These are phyloP conservation scores for Dioscorea dumetorum DNA, from an alignment of 106 monocot genomes.

Conservation along the genomic window DNA sequence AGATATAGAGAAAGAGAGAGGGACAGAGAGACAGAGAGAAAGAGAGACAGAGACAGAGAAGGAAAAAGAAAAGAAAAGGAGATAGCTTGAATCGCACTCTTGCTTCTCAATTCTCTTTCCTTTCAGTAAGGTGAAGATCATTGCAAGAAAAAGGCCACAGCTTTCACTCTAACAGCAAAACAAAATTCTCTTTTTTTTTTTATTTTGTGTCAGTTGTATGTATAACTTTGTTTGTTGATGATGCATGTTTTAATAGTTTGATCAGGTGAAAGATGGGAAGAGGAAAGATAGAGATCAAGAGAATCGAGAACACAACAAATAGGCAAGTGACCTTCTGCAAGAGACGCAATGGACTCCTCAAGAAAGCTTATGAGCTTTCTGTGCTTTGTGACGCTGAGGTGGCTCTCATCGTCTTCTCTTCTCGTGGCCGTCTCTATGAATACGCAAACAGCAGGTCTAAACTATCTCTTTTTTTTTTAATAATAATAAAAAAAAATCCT, in stretches of 20 bases:
- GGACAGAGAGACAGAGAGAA: background rate
- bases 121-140: no score
- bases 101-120: no score
- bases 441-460: conserved; percentile 12
- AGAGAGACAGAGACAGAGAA: background rate
- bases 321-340: conserved; percentile 19
- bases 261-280: conserved; percentile 8
- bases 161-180: no score
- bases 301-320: conserved; percentile 16
- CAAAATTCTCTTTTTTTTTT: background rate
- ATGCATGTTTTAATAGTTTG: no score
- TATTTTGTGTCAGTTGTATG: no score
- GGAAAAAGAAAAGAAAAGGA: background rate
- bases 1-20: background rate
- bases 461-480: background rate
- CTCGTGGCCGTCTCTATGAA: conserved; percentile 16
- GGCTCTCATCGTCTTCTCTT: conserved; percentile 16
- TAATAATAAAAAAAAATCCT: background rate
- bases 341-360: conserved; percentile 16
- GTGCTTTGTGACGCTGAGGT: conserved; percentile 17
- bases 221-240: no score
- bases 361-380: conserved; percentile 15
- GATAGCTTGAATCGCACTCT: no score
- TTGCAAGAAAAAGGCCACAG: no score
- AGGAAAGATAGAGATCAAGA: conserved; percentile 20